A percentile compares a stretch with the other conserved stretches of the same genome.
Evolutionary conservation across 129 eudicot genomes (phyloP).

Genomic region (Escallonia herrerae): DNA sequence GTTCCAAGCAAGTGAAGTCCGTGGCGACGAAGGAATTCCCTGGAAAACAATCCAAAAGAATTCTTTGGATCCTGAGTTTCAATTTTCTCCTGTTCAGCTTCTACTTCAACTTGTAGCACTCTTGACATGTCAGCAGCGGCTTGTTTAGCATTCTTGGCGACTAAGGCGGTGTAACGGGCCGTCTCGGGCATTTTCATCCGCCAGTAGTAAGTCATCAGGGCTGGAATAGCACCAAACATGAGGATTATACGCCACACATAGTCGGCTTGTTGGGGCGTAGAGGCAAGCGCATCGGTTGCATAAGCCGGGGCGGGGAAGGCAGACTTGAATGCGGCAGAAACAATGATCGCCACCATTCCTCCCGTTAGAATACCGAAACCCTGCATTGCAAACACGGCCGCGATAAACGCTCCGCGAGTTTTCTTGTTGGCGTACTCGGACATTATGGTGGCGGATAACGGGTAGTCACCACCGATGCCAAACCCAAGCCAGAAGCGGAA

Average conservation of each 20-base stretch:
- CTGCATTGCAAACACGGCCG: conserved; percentile 80
- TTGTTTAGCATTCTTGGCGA: conserved; percentile 59
- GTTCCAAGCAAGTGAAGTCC: conserved; percentile 73
- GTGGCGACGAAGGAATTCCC: conserved; percentile 43
- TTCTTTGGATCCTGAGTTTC: conserved; percentile 13
- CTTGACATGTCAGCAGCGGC: conserved; percentile 73
- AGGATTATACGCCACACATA: conserved; percentile 59
- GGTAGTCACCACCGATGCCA: conserved; percentile 81
- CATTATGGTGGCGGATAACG: conserved; percentile 77
- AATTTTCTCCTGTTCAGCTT: conserved; percentile 36
- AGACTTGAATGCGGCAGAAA: conserved; percentile 40
- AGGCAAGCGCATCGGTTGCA: conserved; percentile 5
- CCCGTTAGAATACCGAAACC: conserved; percentile 69
- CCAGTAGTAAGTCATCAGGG: conserved; percentile 62
- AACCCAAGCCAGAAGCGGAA: conserved; percentile 78
- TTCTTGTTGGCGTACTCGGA: conserved; percentile 73
- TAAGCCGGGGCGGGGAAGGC: conserved; percentile 44
- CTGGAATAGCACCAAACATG: conserved; percentile 77
- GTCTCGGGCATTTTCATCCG: conserved; percentile 92
- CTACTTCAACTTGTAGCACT: conserved; percentile 61
- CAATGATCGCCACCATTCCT: conserved; percentile 56
- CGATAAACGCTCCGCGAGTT: conserved; percentile 73
- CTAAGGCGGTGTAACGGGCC: conserved; percentile 69
- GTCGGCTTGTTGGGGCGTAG: conserved; percentile 43
- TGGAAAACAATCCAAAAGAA: conserved; percentile 48